These are phyloP conservation scores for Vanderwaltozyma yarrowii DNA, from an alignment of 805 yeast species.

Conservation along the genomic window DNA sequence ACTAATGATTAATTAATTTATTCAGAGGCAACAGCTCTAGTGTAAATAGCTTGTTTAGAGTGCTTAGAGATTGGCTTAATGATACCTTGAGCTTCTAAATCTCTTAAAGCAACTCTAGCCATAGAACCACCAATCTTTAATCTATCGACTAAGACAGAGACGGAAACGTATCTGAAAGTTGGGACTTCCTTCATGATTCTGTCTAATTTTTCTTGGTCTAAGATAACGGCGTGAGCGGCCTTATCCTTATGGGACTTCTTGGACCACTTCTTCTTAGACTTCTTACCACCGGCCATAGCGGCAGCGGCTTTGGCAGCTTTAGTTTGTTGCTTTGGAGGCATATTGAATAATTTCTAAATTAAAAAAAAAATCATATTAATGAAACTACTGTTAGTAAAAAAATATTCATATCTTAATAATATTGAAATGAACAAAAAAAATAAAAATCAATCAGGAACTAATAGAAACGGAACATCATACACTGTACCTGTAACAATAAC, in stretches of 20 bases:
- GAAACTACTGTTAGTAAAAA: slow-evolving; percentile 1
- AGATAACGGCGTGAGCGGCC: slow-evolving; percentile 96
- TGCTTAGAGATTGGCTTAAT: slow-evolving; percentile 90
- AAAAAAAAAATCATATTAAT: background rate
- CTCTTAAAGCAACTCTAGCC: slow-evolving; percentile 96
- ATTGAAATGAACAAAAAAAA: too few relatives aligned
- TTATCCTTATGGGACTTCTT: slow-evolving; percentile 99
- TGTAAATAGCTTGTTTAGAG: slow-evolving; percentile 95
- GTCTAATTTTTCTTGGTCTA: slow-evolving; percentile 99
- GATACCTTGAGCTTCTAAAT: slow-evolving; percentile 89
- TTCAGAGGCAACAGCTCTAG: slow-evolving; percentile 63
- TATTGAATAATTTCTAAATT: slow-evolving; percentile 31
- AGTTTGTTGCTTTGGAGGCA: slow-evolving; percentile 99
- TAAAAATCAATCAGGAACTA: too few relatives aligned
- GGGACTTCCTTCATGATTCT: slow-evolving; percentile 99
- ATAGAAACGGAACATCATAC: too few relatives aligned
- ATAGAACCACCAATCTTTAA: slow-evolving; percentile 98
- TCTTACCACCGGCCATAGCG: slow-evolving; percentile 99
- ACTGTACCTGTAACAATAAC: too few relatives aligned
- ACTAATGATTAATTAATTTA: slow-evolving; percentile 32
- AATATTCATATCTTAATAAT: too few relatives aligned
- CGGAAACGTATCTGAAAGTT: slow-evolving; percentile 96
- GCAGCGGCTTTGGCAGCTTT: slow-evolving; percentile 99
- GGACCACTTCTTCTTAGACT: slow-evolving; percentile 99
- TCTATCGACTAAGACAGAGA: slow-evolving; percentile 97